Base-by-base conservation (phyloP, 164 flowering plant genomes). In the Kalanchoe fedtschenkoi region DNA sequence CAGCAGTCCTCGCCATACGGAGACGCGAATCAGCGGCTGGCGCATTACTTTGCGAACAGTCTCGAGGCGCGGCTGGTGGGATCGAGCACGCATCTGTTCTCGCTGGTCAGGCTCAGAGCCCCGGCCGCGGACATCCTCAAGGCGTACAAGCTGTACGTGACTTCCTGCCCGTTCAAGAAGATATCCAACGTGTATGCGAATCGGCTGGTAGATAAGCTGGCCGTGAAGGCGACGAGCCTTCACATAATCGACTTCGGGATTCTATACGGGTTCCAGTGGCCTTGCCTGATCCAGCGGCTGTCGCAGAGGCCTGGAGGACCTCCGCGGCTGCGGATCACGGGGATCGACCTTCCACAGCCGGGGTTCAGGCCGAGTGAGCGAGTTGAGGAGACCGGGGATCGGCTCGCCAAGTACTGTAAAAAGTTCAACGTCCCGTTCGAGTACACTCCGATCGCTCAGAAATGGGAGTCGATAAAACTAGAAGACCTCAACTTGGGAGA, bases 51-150 rank as follows among this genome's bases (percentile, higher is more conserved):
- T 59, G 82, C 79, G 2, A 68, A 66, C 51, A 77, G 66, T 33
- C 77, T 78, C 1, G 79, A 78, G 68, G 82, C 79, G 10, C 82
- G 82, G 17, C 47, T 78, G 59, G 72, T 62, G 9, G 82, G 78
- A 7, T 71, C 61, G 29, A 63, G 41, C 10, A 30, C 63, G 7
- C 64, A 67, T 54, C 16, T 57, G 4, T 60, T 47, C 19, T 11
- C 41, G 21, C 19, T 51, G 8, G 5, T 62, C 2, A 55, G 59
- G 34, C 65, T 47, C 29, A 71, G 42, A 61, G 60, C 38, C 0
- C 24, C 81, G 17, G 76, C 72, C 51, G 67, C 78, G 22, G 73
- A 69, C 19, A 70, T 65, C 19, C 47, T 78, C 62, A 78, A 70
- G 70, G 76, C 74, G 21, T 74, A 71, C 62, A 43, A 74, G 34